A percentile compares a stretch with the other conserved stretches of the same genome.
phyloP scores from a whole-genome alignment of 805 yeast species.

The Teunomyces panamensis region DNA sequence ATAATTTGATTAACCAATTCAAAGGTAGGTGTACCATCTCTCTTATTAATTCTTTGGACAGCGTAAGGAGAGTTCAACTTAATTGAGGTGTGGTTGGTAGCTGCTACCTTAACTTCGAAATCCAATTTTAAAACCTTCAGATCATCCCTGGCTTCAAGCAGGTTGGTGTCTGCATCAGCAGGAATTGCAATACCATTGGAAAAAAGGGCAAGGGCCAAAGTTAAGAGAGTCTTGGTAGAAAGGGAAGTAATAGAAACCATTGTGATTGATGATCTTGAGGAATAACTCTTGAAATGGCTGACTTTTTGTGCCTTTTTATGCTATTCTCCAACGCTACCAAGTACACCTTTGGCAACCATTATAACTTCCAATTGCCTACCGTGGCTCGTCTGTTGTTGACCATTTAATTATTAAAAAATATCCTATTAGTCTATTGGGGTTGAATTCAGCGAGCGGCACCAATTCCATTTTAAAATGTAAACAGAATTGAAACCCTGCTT shows the following conservation, averaged over 20 bases:
- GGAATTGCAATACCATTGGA: background rate
- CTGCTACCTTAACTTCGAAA: background rate
- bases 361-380: background rate
- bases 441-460: background rate
- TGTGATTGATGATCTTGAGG: background rate
- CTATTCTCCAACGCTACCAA: background rate
- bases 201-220: slow-evolving; percentile 1
- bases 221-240: background rate
- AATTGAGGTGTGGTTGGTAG: background rate
- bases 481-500: background rate
- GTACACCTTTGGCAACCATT: background rate
- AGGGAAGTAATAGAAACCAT: slow-evolving; percentile 1
- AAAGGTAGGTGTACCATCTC: background rate
- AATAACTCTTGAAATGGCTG: background rate
- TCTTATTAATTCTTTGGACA: background rate
- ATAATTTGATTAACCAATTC: slow-evolving; percentile 5
- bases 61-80: background rate
- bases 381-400: background rate
- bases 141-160: background rate
- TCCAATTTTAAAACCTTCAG: background rate
- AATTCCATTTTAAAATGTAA: background rate
- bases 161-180: background rate
- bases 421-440: background rate
- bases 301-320: background rate
- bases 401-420: background rate